Evolutionary conservation across 306 rosid genomes (phyloP), one percentile per base, ranked within the genome.

Genomic region (Fagus sylvatica): DNA sequence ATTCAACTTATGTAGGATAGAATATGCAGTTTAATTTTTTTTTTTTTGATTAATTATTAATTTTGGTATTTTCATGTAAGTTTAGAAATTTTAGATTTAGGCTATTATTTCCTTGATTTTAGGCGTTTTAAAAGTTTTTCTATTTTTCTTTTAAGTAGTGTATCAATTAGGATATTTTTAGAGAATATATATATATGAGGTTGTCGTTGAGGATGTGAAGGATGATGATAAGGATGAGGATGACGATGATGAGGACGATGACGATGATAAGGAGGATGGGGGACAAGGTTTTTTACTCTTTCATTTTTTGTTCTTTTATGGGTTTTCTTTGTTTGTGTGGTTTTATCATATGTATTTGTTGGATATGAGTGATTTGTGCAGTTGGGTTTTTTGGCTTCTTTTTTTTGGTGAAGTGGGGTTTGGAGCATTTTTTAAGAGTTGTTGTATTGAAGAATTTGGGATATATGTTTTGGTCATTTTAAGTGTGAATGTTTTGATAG

Each of bases 181-280:
- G n/a, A n/a, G n/a, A n/a, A n/a, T n/a, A n/a, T n/a, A n/a, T n/a
- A n/a, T n/a, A n/a, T n/a, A 87, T 5, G 90, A 87, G 66, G 87
- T 86, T 15, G 77, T 89, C 54, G 87, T 92, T 4, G 96, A 92
- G 87, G 97, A 92, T 49, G 91, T 90, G 30, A 92, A 90, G 78
- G 93, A 90, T 8, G 93, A 87, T 30, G 94, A 87, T 0, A 90
- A 83, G 0, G 93, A 82, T 0, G 93, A 88, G 0, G 93, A 91
- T 0, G 97, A 91, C 0, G 93, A 88, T 0, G 91, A 89, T 0
- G 96, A 87, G 0, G 93, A 88, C 0, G 83, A 76, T 0, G 84
- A 80, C 0, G 88, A 90, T 22, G 91, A 88, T 53, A 80, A 90
- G 76, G 96, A 90, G 53, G 97, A 88, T 0, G 91, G 85, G 1